Conservation (phyloP, 768 basidiomycete genomes). For the Termitomyces sp. region DNA sequence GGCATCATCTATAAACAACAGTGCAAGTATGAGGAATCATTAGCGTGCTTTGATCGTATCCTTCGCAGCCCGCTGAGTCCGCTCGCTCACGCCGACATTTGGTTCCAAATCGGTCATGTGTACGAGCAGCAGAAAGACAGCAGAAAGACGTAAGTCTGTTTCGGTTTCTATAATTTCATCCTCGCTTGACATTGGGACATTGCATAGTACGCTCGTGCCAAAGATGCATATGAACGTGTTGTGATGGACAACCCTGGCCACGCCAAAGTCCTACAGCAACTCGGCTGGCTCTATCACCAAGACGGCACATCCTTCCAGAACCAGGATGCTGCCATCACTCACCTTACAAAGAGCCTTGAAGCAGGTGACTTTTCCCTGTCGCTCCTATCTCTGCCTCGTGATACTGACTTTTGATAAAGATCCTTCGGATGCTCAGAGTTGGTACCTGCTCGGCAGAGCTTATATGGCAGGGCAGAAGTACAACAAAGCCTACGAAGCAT, state of each 20-base stretch:
- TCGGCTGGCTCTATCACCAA: constrained; percentile 98
- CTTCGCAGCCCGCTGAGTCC: constrained; percentile 94
- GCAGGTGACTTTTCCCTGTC: constrained; percentile 58
- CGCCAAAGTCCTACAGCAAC: constrained; percentile 95
- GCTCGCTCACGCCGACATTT: constrained; percentile 95
- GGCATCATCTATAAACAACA: constrained; percentile 99
- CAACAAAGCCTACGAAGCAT: constrained; percentile 99
- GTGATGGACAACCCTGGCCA: constrained; percentile 91
- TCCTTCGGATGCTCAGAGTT: constrained; percentile 93
- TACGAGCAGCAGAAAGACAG: constrained; percentile 98
- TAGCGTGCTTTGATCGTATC: constrained; percentile 95
- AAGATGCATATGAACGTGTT: constrained; percentile 95
- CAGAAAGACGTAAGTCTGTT: constrained; percentile 78
- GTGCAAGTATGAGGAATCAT: constrained; percentile 84
- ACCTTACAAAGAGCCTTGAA: constrained; percentile 93
- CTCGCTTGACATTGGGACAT: neutral
- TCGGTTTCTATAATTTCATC: neutral
- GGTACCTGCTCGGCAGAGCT: constrained; percentile 97
- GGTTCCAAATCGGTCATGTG: constrained; percentile 99
- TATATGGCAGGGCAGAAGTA: constrained; percentile 99
- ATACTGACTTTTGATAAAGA: constrained; percentile 46
- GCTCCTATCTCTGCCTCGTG: neutral
- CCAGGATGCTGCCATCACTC: constrained; percentile 90
- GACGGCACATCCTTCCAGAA: constrained; percentile 94
- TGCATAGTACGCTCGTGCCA: constrained; percentile 78